These are phyloP conservation scores for Chaetomiaceae sp. DNA, from an alignment of 2,329 filamentous ascomycete species.

Conservation along the genomic window DNA sequence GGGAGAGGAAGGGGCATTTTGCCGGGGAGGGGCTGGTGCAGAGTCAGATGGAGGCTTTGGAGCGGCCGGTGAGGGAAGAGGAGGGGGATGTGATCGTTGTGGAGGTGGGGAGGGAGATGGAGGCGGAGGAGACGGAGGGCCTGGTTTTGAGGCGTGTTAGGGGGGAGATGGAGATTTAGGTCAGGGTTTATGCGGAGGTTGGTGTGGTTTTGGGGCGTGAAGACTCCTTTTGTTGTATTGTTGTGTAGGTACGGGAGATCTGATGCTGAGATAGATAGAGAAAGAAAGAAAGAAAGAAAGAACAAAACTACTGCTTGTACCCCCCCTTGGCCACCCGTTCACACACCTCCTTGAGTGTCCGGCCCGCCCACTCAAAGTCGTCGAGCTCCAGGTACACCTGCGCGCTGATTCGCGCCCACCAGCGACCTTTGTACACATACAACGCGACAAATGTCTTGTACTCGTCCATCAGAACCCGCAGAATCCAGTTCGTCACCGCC, in stretches of 20 bases:
- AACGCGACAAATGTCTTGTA: slow-evolving; percentile 68
- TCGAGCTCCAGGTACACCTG: slow-evolving; percentile 78
- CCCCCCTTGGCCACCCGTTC: slow-evolving; percentile 35
- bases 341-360: slow-evolving; percentile 50
- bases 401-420: slow-evolving; percentile 71
- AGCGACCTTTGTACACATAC: slow-evolving; percentile 54
- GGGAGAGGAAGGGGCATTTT: slow-evolving; percentile 62
- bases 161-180: slow-evolving; percentile 12
- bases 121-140: slow-evolving; percentile 9
- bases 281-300: neutral
- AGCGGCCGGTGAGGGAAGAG: slow-evolving; percentile 52
- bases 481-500: slow-evolving; percentile 54
- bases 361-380: slow-evolving; percentile 70
- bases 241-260: no score
- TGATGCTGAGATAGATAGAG: neutral
- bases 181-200: no score
- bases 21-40: slow-evolving; percentile 72
- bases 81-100: slow-evolving; percentile 53
- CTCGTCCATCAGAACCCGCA: slow-evolving; percentile 49
- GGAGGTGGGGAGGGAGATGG: slow-evolving; percentile 42
- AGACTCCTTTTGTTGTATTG: no score
- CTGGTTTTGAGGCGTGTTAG: slow-evolving; percentile 10
- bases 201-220: no score
- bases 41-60: slow-evolving; percentile 64
- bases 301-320: slow-evolving; percentile 13